Base-by-base conservation (phyloP, 140 eudicot species). In the Cichorium intybus region DNA sequence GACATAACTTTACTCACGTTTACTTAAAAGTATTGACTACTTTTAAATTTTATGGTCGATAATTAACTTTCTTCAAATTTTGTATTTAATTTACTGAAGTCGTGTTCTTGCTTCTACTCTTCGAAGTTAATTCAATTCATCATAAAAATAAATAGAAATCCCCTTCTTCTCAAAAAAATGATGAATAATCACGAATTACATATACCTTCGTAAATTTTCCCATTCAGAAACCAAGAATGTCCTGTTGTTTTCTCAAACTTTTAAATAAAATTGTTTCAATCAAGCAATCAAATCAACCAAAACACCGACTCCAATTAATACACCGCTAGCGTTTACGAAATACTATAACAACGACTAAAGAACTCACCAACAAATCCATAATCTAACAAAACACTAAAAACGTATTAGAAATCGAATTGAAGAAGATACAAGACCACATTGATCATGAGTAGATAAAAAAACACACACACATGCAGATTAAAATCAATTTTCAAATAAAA, bases 341-440 rank as follows among this genome's bases (percentile, higher is more conserved):
- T 63, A 28, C 54, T 15, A 24, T 24, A 56, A 55, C 31, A 27
- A 56, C 74, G 56, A 26, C 23, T 3, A 56, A 69, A 9, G 17
- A 57, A 2, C 35, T 69, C 74, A 45, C 22, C 71, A 34, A 16
- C 14, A 24, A 68, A 39, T 37, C 16, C 31, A 68, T 11, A 28
- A 16, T 24, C 49, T 3, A 0, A 21, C 6, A 24, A 47, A 37
- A 21, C 20, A 15, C 33, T 5, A 48, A 48, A 27, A 0, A 2
- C n/a, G 37, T 6, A 65, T 31, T 16, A 28, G 29, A 48, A 27
- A 0, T 1, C n/a, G 37, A 11, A 65, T 31, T 16, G 41, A 58
- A 58, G 2, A 22, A 59, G 37, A 48, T 1, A 66, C 28, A 10
- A 35, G 28, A 24, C 20, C 16, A 8, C 50, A 58, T 70, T 58